Percentiles rank a stretch among this genome's conserved stretches.
phyloP scores from a whole-genome alignment of 441 rosid species.

The Brassica hybrid region DNA sequence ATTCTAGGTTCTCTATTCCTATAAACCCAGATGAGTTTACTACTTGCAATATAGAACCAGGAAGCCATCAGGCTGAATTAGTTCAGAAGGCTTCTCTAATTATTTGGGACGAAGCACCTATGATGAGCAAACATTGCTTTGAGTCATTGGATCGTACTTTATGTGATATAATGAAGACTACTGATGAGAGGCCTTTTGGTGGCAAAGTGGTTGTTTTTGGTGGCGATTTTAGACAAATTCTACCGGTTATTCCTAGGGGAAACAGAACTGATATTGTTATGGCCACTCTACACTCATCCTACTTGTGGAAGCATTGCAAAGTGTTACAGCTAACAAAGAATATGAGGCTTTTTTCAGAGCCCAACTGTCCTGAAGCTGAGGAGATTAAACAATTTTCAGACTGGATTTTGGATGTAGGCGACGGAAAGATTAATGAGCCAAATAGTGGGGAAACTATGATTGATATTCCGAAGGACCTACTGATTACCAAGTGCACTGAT shows the following conservation, averaged over 20 bases:
- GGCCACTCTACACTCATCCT: background rate
- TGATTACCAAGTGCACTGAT: background rate
- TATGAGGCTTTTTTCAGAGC: background rate
- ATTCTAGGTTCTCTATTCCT: background rate
- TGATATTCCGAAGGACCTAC: background rate
- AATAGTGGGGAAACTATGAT: background rate
- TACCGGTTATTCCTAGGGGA: background rate
- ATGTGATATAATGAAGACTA: background rate
- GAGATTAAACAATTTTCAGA: background rate
- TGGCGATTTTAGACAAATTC: background rate
- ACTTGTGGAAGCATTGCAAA: background rate
- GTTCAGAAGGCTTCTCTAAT: too few relatives aligned
- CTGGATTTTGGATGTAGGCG: background rate
- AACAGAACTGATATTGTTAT: background rate
- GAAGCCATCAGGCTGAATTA: background rate
- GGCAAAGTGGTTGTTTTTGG: background rate
- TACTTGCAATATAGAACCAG: background rate
- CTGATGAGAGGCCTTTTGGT: background rate
- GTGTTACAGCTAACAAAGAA: background rate
- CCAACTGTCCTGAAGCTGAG: background rate
- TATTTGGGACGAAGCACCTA: too few relatives aligned
- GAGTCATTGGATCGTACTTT: background rate
- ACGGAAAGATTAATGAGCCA: background rate
- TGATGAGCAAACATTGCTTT: background rate
- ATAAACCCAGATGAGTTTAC: background rate